phyloP scores from a whole-genome alignment of 192 early-diverging fungal genomes.

The Bifiguratus adelaidae region DNA sequence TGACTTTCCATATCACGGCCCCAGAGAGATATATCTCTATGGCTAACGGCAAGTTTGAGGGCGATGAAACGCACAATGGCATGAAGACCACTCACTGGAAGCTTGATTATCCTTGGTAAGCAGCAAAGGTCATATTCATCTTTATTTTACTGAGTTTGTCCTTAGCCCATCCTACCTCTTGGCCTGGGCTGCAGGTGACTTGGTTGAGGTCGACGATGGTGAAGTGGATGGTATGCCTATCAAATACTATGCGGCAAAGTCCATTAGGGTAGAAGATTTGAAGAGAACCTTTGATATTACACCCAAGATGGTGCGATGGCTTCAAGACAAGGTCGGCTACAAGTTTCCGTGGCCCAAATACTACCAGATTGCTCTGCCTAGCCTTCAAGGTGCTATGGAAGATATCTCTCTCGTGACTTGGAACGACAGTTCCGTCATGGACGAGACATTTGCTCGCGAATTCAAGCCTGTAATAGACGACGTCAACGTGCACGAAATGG shows the following conservation, averaged over 20 bases:
- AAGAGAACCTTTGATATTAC: constrained; percentile 28
- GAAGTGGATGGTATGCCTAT: constrained; percentile 30
- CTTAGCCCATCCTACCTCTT: constrained; percentile 35
- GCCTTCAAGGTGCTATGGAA: constrained; percentile 41
- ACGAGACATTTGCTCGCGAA: constrained; percentile 20
- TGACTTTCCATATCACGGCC: constrained; percentile 30
- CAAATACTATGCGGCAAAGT: constrained; percentile 32
- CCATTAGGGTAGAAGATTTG: constrained; percentile 22
- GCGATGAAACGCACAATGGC: constrained; percentile 9
- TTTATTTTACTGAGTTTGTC: neutral
- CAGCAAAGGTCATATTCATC: neutral
- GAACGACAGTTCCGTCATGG: constrained; percentile 16
- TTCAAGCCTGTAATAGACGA: constrained; percentile 15
- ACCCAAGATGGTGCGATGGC: constrained; percentile 31
- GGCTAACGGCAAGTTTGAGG: constrained; percentile 29
- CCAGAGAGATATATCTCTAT: constrained; percentile 19
- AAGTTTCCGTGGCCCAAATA: constrained; percentile 43
- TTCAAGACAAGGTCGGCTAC: constrained; percentile 29
- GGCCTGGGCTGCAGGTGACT: constrained; percentile 38
- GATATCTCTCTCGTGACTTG: constrained; percentile 44
- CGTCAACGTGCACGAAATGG: constrained; percentile 46
- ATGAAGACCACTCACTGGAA: constrained; percentile 24
- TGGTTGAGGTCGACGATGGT: constrained; percentile 24
- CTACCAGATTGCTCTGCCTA: constrained; percentile 25
- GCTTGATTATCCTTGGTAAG: constrained; percentile 19